phyloP scores from a whole-genome alignment of 768 basidiomycete species.

The Phaffia australis region DNA sequence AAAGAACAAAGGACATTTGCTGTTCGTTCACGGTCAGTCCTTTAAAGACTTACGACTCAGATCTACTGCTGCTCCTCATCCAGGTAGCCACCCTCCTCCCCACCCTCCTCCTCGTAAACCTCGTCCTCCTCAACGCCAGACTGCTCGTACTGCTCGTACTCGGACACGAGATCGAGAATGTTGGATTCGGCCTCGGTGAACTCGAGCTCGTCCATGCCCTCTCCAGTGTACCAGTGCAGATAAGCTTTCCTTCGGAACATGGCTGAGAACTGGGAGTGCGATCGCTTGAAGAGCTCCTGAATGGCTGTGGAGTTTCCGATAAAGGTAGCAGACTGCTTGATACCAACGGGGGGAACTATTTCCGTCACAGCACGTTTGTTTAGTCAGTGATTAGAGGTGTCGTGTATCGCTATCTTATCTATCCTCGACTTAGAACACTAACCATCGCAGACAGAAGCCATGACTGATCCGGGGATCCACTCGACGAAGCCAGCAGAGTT shows the following conservation, averaged over 20 bases:
- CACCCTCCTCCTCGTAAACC: slow-evolving; percentile 14
- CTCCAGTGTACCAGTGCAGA: slow-evolving; percentile 91
- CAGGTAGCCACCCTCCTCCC: neutral
- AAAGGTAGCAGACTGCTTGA: slow-evolving; percentile 79
- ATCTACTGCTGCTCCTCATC: slow-evolving; percentile 3
- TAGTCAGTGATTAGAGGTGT: neutral
- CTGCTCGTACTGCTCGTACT: slow-evolving; percentile 43
- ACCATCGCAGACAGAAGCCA: slow-evolving; percentile 18
- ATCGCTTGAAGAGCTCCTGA: slow-evolving; percentile 97
- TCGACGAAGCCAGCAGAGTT: slow-evolving; percentile 22
- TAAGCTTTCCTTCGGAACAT: slow-evolving; percentile 91
- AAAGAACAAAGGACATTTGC: too few species aligned
- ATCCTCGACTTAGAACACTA: neutral
- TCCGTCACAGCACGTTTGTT: too few species aligned
- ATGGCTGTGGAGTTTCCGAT: slow-evolving; percentile 94
- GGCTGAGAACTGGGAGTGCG: slow-evolving; percentile 93
- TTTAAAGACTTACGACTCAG: too few species aligned
- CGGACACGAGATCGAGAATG: slow-evolving; percentile 97
- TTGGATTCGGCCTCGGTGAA: slow-evolving; percentile 98
- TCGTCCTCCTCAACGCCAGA: slow-evolving; percentile 20
- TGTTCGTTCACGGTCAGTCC: too few species aligned
- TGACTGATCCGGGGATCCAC: slow-evolving; percentile 26
- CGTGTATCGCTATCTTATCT: neutral
- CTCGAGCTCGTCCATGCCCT: slow-evolving; percentile 78
- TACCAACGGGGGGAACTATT: slow-evolving; percentile 73